Percentiles rank a stretch among this genome's conserved stretches.
Evolutionary conservation across 2,329 filamentous ascomycete species (phyloP).

Genomic region (Hymenoscyphus salicellus): DNA sequence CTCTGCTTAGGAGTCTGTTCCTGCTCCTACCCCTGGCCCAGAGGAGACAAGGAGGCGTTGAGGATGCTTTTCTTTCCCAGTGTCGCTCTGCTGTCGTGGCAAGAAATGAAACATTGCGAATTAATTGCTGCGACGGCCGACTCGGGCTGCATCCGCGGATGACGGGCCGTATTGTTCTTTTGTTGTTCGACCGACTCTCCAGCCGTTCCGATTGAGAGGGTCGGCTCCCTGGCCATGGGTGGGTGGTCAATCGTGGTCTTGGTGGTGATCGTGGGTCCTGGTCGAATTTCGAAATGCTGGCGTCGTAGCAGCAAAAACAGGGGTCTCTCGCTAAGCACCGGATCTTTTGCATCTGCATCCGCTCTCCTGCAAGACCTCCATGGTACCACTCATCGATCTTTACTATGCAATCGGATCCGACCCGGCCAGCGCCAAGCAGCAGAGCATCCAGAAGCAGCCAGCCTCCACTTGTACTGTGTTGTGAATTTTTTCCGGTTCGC

Average conservation of each 20-base stretch:
- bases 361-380: background rate
- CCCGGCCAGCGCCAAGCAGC: background rate
- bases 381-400: background rate
- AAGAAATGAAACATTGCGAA: background rate
- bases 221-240: background rate
- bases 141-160: background rate
- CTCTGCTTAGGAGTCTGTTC: no score
- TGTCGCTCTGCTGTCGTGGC: background rate
- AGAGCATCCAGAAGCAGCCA: background rate
- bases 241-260: background rate
- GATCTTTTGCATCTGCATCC: slow-evolving; percentile 1
- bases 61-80: background rate
- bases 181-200: background rate
- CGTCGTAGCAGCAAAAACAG: background rate
- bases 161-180: slow-evolving; percentile 1
- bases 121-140: background rate
- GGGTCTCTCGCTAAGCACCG: background rate
- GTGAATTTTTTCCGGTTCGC: background rate
- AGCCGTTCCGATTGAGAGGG: slow-evolving; percentile 1
- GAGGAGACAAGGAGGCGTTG: background rate
- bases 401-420: background rate
- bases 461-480: background rate
- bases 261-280: background rate
- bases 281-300: no score
- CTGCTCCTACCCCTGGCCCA: background rate